phyloP scores from a whole-genome alignment of 129 eudicot genomes.

The Calendula officinalis region DNA sequence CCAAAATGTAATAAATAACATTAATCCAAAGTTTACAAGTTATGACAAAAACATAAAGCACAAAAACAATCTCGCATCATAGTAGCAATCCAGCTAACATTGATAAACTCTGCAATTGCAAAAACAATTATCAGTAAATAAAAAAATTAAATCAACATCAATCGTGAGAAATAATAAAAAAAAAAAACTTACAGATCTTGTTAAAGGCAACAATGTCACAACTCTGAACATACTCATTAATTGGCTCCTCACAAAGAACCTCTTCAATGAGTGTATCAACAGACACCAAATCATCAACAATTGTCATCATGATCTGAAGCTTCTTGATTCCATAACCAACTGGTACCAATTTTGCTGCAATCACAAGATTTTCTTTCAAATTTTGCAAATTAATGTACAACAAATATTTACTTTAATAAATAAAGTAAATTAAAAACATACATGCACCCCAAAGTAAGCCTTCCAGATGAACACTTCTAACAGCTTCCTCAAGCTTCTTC shows the following conservation, averaged over 20 bases:
- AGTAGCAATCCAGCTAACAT: constrained; percentile 5
- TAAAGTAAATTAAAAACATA: constrained; percentile 34
- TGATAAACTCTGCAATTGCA: constrained; percentile 27
- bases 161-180: neutral
- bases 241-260: constrained; percentile 57
- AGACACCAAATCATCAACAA: constrained; percentile 91
- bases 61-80: neutral
- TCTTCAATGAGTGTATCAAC: constrained; percentile 80
- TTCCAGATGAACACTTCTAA: constrained; percentile 37
- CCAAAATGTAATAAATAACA: no score
- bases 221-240: constrained; percentile 82
- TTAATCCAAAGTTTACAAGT: no score
- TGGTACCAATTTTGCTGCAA: constrained; percentile 80
- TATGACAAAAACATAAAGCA: constrained; percentile 3
- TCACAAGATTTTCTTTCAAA: neutral
- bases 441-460: constrained; percentile 47
- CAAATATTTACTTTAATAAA: neutral
- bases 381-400: neutral
- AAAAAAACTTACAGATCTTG: constrained; percentile 61
- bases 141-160: neutral
- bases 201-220: constrained; percentile 97
- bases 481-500: constrained; percentile 44
- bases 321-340: constrained; percentile 98
- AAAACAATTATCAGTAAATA: neutral
- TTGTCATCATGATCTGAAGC: constrained; percentile 85